Evolutionary conservation across 1,139 yeast genomes (phyloP).

Genomic region (Debaryomycetaceae sp.): DNA sequence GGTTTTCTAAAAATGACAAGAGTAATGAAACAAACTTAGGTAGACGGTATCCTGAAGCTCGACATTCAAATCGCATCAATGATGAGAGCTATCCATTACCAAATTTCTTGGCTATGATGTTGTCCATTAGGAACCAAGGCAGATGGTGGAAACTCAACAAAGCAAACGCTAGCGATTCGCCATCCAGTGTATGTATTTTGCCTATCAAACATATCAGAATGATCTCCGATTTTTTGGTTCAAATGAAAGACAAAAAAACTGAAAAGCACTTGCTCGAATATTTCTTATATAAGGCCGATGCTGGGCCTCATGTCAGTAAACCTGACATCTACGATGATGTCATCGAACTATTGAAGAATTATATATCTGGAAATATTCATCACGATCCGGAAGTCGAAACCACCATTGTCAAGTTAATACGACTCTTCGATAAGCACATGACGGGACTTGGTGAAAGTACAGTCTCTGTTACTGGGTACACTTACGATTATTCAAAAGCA

Average conservation of each 20-base stretch:
- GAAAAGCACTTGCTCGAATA: constrained; percentile 20
- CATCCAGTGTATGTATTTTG: constrained; percentile 45
- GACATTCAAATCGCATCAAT: constrained; percentile 7
- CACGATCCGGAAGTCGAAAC: constrained; percentile 39
- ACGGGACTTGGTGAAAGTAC: constrained; percentile 6
- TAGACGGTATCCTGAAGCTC: constrained; percentile 8
- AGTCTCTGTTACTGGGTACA: constrained; percentile 12
- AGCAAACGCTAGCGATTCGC: constrained; percentile 29
- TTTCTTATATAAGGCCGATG: constrained; percentile 12
- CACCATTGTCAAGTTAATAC: constrained; percentile 32
- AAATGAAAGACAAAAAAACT: constrained; percentile 25
- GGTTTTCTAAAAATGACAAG: constrained; percentile 8
- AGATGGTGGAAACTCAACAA: constrained; percentile 41
- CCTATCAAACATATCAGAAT: constrained; percentile 37
- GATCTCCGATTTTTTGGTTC: constrained; percentile 24
- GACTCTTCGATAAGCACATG: constrained; percentile 27
- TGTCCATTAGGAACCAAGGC: constrained; percentile 46
- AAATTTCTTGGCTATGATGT: constrained; percentile 41
- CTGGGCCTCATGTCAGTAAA: not conserved
- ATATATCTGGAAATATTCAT: constrained; percentile 45
- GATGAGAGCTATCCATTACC: constrained; percentile 17
- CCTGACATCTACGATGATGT: constrained; percentile 31
- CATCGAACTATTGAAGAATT: constrained; percentile 45
- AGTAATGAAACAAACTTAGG: constrained; percentile 11
- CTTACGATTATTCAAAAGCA: constrained; percentile 44